Evolutionary conservation across 371 early-diverging fungal species (phyloP), one percentile per base, ranked within the genome.

Genomic region (Mycotypha africana): DNA sequence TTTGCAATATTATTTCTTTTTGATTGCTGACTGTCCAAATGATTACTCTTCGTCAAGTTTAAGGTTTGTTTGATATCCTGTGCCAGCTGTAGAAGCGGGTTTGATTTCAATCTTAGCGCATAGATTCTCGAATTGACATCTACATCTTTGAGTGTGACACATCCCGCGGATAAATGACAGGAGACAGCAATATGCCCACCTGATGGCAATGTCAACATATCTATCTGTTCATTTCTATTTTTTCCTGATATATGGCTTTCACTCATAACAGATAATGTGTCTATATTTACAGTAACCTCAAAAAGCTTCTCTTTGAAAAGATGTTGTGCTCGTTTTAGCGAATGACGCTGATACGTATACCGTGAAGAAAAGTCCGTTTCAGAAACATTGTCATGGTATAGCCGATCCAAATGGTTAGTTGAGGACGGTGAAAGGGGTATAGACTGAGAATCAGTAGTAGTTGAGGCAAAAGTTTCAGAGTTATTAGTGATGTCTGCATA

Each of bases 121-220:
- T 44, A 44, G 2, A 57, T 21, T 17, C 40, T 31, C 1, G 52
- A 40, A 14, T 47, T 60, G 20, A 58, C 49, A 45, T 74, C 61
- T 4, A 74, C 51, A 35, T 67, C 70, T 26, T 74, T 74, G 3
- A 74, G 44, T 12, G 70, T 68, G 9, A 68, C 49, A 42, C 68
- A 70, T 1, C 62, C 71, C 14, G 75, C 75, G 5, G 66, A 67
- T n/a, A 74, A 55, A 41, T 70, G 75, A 49, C 66, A 70, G 15
- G 69, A 63, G 8, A 74, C 55, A 0, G 60, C 62, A 8, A 74
- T 23, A 8, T 55, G 57, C 19, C 57, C 52, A 0, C 66, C 62
- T 12, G 54, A 37, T 2, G 75, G 71, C 1, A 74, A 31, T 6
- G 40, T 19, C n/a, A 67, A 24, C 19, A 54, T 58, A 9, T 70